These are phyloP conservation scores for Tetraselmis striata DNA, from an alignment of 139 green algal species.

Conservation along the genomic window DNA sequence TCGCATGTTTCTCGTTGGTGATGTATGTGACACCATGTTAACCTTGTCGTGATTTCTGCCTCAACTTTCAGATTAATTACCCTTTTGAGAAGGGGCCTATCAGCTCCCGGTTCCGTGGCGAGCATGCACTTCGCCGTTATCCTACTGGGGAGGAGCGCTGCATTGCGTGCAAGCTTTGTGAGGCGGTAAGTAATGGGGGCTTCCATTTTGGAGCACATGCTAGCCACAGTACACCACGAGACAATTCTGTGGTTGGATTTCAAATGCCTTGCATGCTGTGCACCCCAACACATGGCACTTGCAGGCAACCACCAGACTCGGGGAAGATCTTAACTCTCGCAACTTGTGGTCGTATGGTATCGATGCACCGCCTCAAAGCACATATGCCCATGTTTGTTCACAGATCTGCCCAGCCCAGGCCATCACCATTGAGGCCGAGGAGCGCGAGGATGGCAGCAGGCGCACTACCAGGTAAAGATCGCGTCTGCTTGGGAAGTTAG, in stretches of 20 bases:
- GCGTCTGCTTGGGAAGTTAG: too few species aligned
- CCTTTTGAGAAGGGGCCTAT: slow-evolving; percentile 98
- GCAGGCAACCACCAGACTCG: too few species aligned
- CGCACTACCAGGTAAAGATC: slow-evolving; percentile 68
- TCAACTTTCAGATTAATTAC: slow-evolving; percentile 89
- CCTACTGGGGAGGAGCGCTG: slow-evolving; percentile 97
- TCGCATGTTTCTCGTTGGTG: not conserved
- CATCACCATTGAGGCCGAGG: slow-evolving; percentile 99
- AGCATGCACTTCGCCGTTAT: slow-evolving; percentile 94
- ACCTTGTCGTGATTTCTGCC: not conserved
- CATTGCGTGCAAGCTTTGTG: slow-evolving; percentile 99
- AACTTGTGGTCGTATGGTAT: too few species aligned
- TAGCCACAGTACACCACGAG: too few species aligned
- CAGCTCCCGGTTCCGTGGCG: slow-evolving; percentile 92
- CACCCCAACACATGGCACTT: too few species aligned
- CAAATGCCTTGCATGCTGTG: too few species aligned
- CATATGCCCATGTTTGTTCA: too few species aligned
- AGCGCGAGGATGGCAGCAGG: slow-evolving; percentile 92
- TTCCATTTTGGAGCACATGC: too few species aligned
- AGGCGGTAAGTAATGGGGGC: slow-evolving; percentile 78
- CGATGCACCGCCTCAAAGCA: too few species aligned
- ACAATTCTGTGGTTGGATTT: too few species aligned
- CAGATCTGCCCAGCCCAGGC: slow-evolving; percentile 78
- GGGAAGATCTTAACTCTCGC: too few species aligned
- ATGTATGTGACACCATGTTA: not conserved